phyloP scores from a whole-genome alignment of 208 protist genomes.

The Wallacemonas sp. region DNA sequence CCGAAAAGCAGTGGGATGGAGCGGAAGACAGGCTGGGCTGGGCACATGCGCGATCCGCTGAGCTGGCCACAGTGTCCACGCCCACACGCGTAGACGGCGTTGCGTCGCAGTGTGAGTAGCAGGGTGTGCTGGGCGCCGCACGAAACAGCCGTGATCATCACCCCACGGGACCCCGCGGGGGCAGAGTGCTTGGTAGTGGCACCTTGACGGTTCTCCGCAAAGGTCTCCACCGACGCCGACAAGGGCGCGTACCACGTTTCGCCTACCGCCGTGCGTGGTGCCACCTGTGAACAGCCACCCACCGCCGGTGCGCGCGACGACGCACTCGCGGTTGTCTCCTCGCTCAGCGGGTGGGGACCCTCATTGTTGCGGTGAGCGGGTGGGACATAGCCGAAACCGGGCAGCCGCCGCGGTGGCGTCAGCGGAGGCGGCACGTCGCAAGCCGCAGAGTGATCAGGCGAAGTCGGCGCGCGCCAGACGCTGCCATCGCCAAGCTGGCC shows the following conservation, averaged over 20 bases:
- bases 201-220: neutral
- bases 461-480: constrained; percentile 43
- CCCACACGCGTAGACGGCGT: constrained; percentile 74
- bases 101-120: constrained; percentile 45
- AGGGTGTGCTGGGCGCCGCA: constrained; percentile 77
- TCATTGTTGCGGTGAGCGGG: neutral
- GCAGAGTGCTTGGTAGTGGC: neutral
- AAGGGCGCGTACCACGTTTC: neutral
- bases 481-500: constrained; percentile 84
- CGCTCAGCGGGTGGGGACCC: no score
- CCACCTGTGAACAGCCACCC: no score
- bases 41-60: constrained; percentile 34
- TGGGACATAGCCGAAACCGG: constrained; percentile 1
- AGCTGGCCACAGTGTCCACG: constrained; percentile 68
- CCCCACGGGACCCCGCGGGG: neutral
- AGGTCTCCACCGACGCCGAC: neutral
- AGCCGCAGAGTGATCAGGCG: neutral
- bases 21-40: constrained; percentile 61
- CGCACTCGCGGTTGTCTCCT: neutral
- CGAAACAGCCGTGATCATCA: constrained; percentile 41
- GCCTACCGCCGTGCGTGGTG: neutral
- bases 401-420: constrained; percentile 11
- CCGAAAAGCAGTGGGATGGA: constrained; percentile 77
- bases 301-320: neutral
- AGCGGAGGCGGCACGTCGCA: constrained; percentile 6